Percentiles rank a stretch among this genome's conserved stretches.
These are phyloP conservation scores for Hanseniaspora meyeri DNA, from an alignment of 805 yeast species.

Conservation along the genomic window DNA sequence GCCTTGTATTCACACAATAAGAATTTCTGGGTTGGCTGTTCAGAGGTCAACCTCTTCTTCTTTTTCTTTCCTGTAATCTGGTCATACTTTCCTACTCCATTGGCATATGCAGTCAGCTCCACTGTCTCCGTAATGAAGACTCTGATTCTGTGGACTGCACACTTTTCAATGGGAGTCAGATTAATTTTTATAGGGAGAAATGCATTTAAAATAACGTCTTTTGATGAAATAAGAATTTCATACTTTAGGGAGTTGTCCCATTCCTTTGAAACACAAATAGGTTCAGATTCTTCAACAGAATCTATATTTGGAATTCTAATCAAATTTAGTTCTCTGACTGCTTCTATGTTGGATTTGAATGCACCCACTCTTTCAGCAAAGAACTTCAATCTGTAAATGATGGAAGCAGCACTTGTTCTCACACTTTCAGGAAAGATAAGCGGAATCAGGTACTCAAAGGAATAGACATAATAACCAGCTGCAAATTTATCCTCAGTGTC, in stretches of 20 bases:
- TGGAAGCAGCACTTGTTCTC: too few species aligned
- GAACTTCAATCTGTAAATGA: too few species aligned
- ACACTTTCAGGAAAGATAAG: too few species aligned
- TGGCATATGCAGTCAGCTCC: conserved; percentile 64
- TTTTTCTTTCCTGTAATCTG: conserved; percentile 39
- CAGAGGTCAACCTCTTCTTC: conserved; percentile 71
- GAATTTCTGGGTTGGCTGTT: conserved; percentile 59
- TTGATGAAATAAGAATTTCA: conserved; percentile 83
- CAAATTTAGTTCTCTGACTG: too few species aligned
- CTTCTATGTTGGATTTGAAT: too few species aligned
- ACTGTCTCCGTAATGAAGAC: conserved; percentile 77
- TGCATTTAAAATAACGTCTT: conserved; percentile 72
- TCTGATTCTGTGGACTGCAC: conserved; percentile 73
- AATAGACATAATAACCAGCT: too few species aligned
- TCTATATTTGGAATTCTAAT: too few species aligned
- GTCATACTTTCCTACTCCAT: conserved; percentile 18
- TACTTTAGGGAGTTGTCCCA: conserved; percentile 91
- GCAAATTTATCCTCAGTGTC: too few species aligned
- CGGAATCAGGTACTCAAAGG: too few species aligned
- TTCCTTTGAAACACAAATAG: conserved; percentile 34
- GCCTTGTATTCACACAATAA: conserved; percentile 73
- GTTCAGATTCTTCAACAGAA: too few species aligned
- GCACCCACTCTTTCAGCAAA: too few species aligned
- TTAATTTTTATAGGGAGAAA: conserved; percentile 73
- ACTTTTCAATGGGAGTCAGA: conserved; percentile 74